Evolutionary conservation across 2,329 filamentous ascomycete genomes (phyloP).

Genomic region (Fusarium goolgardi): DNA sequence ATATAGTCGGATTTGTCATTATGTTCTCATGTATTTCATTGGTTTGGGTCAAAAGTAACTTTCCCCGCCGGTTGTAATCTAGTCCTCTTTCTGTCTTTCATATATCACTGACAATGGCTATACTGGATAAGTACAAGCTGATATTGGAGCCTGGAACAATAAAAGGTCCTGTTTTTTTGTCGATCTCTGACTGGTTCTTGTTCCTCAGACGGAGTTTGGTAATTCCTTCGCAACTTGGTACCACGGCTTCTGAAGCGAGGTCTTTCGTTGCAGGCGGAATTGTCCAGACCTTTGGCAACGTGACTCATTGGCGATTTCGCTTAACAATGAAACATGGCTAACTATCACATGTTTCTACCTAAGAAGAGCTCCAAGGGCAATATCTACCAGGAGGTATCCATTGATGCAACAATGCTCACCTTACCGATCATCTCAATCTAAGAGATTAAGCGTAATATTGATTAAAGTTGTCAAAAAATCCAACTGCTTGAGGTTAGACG

Average conservation of each 20-base stretch:
- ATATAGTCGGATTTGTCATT: neutral
- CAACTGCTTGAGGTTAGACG: neutral
- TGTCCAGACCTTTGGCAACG: neutral
- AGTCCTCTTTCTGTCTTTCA: neutral
- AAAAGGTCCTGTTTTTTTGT: neutral
- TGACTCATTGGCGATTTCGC: neutral
- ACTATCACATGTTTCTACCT: neutral
- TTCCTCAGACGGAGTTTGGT: slow-evolving; percentile 11
- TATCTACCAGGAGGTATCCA: rapidly evolving
- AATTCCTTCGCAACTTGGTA: neutral
- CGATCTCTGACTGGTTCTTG: slow-evolving; percentile 3
- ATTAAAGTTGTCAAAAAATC: neutral
- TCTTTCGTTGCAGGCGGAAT: neutral
- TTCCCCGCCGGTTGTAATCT: neutral
- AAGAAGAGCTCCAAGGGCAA: neutral
- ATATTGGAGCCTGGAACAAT: neutral
- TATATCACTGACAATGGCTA: neutral
- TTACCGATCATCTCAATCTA: neutral
- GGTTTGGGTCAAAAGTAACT: neutral
- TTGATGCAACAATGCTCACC: neutral
- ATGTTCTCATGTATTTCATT: neutral
- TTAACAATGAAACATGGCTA: neutral
- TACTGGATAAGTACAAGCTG: neutral
- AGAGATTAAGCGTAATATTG: neutral
- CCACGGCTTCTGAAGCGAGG: neutral